Conservation (phyloP, 331 rosid species). For the Prunus yedoensis region DNA sequence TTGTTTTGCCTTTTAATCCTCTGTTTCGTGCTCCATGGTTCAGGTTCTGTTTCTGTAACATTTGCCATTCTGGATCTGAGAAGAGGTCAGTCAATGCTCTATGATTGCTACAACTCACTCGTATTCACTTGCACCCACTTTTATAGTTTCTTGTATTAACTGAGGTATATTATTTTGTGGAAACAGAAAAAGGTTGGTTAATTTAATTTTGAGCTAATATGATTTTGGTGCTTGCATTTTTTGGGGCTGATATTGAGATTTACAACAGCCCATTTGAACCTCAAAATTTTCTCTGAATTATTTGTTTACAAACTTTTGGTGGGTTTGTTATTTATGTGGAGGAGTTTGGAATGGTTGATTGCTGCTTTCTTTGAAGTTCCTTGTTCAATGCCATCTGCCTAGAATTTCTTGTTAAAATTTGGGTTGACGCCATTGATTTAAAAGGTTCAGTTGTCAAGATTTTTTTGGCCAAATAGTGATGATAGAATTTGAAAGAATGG, state of each 20-base stretch:
- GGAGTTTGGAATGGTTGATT: slow-evolving; percentile 6
- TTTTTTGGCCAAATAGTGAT: not conserved
- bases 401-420: not conserved
- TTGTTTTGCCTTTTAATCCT: not conserved
- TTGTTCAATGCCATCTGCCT: not conserved
- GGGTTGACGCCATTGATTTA: not conserved
- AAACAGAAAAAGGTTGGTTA: not conserved
- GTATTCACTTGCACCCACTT: not conserved
- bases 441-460: not conserved
- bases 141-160: slow-evolving; percentile 3
- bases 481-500: not conserved
- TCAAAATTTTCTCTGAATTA: not conserved
- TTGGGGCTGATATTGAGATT: not conserved
- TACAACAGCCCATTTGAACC: not conserved
- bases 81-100: slow-evolving; percentile 37
- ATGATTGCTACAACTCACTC: not conserved
- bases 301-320: not conserved
- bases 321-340: slow-evolving; percentile 6
- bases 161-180: slow-evolving; percentile 5
- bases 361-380: not conserved
- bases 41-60: slow-evolving; percentile 10
- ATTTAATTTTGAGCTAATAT: not conserved
- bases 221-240: not conserved
- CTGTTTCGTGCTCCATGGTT: not conserved
- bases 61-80: slow-evolving; percentile 34